Conservation (phyloP, 495 filamentous ascomycete species). For the Annulohypoxylon bovei region DNA sequence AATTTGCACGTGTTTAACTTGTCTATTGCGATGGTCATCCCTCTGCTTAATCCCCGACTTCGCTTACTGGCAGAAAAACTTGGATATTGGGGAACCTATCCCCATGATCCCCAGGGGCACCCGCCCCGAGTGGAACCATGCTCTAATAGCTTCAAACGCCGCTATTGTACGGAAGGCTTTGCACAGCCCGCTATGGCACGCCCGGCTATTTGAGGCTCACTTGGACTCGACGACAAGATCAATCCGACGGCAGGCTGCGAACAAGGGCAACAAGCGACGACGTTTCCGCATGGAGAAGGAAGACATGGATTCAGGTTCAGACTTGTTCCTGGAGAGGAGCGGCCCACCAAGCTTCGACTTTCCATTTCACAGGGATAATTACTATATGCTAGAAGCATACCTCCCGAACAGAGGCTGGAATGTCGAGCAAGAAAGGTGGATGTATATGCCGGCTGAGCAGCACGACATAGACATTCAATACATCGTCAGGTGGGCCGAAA, state of each 20-base stretch:
- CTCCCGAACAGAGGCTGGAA: conserved; percentile 60
- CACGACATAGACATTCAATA: conserved; percentile 55
- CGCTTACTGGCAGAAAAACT: conserved; percentile 61
- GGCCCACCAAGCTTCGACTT: conserved; percentile 61
- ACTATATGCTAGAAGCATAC: conserved; percentile 64
- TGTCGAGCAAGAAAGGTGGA: conserved; percentile 49
- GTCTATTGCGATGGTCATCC: conserved; percentile 62
- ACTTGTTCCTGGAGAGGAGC: conserved; percentile 56
- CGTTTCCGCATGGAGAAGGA: conserved; percentile 60
- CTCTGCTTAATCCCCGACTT: conserved; percentile 64
- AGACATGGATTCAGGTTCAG: conserved; percentile 55
- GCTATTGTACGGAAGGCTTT: conserved; percentile 55
- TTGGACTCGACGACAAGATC: conserved; percentile 60
- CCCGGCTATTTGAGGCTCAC: conserved; percentile 61
- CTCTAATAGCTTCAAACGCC: conserved; percentile 52
- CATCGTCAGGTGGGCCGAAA: conserved; percentile 35
- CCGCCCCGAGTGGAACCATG: conserved; percentile 56
- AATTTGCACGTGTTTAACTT: conserved; percentile 63
- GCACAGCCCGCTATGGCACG: conserved; percentile 57
- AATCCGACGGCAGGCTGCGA: conserved; percentile 58
- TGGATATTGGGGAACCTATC: conserved; percentile 61
- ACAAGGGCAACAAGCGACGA: conserved; percentile 55
- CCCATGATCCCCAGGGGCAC: conserved; percentile 58
- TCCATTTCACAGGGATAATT: conserved; percentile 62
- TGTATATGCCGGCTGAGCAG: conserved; percentile 55